phyloP scores from a whole-genome alignment of 192 early-diverging fungal species.

The Coemansia asiatica region DNA sequence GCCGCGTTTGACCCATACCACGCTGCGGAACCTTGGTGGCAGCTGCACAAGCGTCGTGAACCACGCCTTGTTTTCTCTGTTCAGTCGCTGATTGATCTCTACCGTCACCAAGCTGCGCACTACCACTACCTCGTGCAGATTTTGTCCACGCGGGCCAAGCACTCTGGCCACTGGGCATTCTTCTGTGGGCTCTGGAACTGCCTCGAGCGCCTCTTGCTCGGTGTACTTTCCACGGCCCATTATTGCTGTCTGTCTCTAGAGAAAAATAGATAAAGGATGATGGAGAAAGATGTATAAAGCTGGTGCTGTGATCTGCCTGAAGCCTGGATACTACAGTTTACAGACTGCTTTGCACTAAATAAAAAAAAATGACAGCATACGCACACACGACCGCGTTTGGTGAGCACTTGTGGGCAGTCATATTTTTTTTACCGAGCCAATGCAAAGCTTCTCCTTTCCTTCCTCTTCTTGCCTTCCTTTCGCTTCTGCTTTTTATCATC shows the following conservation, averaged over 20 bases:
- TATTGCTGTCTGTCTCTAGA: neutral
- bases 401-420: too few species aligned
- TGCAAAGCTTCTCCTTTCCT: neutral
- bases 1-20: slow-evolving; percentile 85
- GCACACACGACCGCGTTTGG: too few species aligned
- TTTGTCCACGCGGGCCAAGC: slow-evolving; percentile 68
- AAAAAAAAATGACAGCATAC: too few species aligned
- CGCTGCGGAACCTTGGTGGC: slow-evolving; percentile 75
- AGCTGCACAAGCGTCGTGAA: slow-evolving; percentile 66
- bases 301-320: neutral
- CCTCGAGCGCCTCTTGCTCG: slow-evolving; percentile 43
- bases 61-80: slow-evolving; percentile 43
- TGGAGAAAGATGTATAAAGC: too few species aligned
- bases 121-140: slow-evolving; percentile 69
- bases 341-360: neutral
- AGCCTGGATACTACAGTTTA: neutral
- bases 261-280: too few species aligned
- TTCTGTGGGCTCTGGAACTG: slow-evolving; percentile 33
- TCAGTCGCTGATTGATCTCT: slow-evolving; percentile 34
- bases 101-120: slow-evolving; percentile 28
- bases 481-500: neutral
- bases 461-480: too few species aligned
- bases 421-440: too few species aligned
- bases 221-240: slow-evolving; percentile 55
- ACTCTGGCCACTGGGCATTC: slow-evolving; percentile 58